These are phyloP conservation scores for Candida corydali DNA, from an alignment of 805 yeast species.

Conservation along the genomic window DNA sequence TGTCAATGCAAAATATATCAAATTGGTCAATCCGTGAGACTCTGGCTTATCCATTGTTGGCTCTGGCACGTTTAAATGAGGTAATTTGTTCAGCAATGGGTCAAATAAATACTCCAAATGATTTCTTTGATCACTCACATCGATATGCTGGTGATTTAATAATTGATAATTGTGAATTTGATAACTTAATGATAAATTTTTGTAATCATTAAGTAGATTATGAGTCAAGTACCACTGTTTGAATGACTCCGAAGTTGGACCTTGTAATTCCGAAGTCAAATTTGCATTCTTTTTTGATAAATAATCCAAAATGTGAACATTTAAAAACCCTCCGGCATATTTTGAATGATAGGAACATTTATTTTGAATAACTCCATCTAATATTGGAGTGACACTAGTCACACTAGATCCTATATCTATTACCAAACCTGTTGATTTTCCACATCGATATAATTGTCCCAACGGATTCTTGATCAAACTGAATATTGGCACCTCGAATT, in stretches of 20 bases:
- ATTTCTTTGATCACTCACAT: conserved; percentile 10
- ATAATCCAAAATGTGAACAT: conserved; percentile 54
- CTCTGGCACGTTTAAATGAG: conserved; percentile 25
- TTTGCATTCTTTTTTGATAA: conserved; percentile 20
- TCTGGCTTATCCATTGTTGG: conserved; percentile 42
- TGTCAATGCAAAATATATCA: conserved; percentile 33
- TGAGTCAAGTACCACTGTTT: conserved; percentile 34
- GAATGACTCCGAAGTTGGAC: conserved; percentile 23
- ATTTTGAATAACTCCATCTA: conserved; percentile 66
- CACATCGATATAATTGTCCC: conserved; percentile 73
- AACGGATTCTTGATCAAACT: conserved; percentile 73
- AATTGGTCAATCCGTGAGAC: conserved; percentile 44
- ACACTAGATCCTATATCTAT: conserved; percentile 75
- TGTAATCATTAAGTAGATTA: conserved; percentile 33
- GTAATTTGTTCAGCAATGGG: conserved; percentile 51
- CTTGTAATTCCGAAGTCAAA: conserved; percentile 16
- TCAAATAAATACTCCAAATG: conserved; percentile 65
- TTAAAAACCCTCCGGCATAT: conserved; percentile 83
- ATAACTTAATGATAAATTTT: conserved; percentile 25
- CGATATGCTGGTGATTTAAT: conserved; percentile 7
- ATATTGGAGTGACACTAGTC: conserved; percentile 69
- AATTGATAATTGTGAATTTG: conserved; percentile 19
- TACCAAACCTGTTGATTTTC: conserved; percentile 73
- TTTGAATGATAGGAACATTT: conserved; percentile 64
- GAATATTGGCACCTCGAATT: conserved; percentile 69